Conservation (phyloP, 2,329 filamentous ascomycete genomes). For the Pestalotiopsis sp. region DNA sequence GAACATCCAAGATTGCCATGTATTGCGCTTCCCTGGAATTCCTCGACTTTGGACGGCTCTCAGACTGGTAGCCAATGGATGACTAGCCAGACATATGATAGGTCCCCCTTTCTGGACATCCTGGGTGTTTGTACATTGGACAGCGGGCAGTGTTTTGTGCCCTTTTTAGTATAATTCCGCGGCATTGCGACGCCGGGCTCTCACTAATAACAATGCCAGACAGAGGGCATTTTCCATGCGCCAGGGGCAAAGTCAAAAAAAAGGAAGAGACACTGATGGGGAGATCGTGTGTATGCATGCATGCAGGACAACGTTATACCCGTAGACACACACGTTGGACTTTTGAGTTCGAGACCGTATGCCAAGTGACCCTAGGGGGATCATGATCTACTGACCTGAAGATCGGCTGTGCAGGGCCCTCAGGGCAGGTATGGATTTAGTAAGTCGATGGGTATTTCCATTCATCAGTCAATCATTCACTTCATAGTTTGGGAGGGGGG, state of each 20-base stretch:
- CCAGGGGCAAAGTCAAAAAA: too few species aligned
- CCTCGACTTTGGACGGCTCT: too few species aligned
- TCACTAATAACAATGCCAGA: too few species aligned
- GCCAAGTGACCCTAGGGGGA: neutral
- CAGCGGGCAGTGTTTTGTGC: too few species aligned
- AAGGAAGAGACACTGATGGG: neutral
- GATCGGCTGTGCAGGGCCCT: neutral
- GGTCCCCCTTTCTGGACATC: too few species aligned
- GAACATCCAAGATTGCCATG: neutral
- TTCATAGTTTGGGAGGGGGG: neutral
- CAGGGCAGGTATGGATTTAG: neutral
- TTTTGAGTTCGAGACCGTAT: conserved; percentile 6
- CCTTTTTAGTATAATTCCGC: too few species aligned
- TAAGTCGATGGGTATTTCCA: neutral
- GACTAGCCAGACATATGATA: too few species aligned
- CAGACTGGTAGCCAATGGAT: too few species aligned
- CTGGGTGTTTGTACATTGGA: too few species aligned
- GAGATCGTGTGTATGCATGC: neutral
- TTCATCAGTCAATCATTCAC: too few species aligned
- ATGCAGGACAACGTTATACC: neutral
- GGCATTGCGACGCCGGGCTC: too few species aligned
- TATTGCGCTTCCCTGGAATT: neutral
- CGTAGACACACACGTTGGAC: neutral
- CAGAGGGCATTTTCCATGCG: too few species aligned
- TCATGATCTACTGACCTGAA: neutral